A percentile compares a stretch with the other conserved stretches of the same genome.
Conservation (phyloP, 768 basidiomycete genomes). For the Calvatia gigantea region DNA sequence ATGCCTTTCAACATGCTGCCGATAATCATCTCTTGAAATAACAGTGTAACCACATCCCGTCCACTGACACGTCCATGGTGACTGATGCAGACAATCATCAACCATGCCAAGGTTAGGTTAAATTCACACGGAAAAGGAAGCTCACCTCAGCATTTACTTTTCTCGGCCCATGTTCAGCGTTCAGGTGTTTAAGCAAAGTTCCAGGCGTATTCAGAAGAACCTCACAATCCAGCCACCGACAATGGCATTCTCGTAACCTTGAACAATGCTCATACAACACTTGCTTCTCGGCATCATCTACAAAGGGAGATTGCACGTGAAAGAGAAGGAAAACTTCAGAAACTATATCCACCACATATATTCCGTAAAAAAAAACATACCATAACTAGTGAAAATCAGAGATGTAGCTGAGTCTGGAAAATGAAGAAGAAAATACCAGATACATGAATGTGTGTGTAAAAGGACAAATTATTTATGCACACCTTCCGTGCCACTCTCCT, state of each 20-base stretch:
- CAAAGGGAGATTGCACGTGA: constrained; percentile 19
- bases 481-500: constrained; percentile 8
- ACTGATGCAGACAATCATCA: constrained; percentile 21
- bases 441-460: constrained; percentile 1
- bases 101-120: not conserved
- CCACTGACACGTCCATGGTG: constrained; percentile 53
- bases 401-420: not conserved
- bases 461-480: constrained; percentile 12
- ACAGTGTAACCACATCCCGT: constrained; percentile 47
- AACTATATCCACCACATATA: not conserved
- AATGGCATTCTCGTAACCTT: constrained; percentile 41
- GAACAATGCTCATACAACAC: constrained; percentile 20
- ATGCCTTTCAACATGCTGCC: constrained; percentile 53
- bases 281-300: constrained; percentile 42
- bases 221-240: constrained; percentile 55
- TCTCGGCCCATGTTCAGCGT: constrained; percentile 28
- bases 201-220: constrained; percentile 50
- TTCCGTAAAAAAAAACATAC: constrained; percentile 6
- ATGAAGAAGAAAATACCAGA: not conserved
- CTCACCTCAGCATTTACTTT: constrained; percentile 17
- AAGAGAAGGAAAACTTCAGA: constrained; percentile 1
- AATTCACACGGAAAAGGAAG: constrained; percentile 2
- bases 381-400: constrained; percentile 4
- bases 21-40: constrained; percentile 27
- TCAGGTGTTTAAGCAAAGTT: constrained; percentile 48